phyloP scores from a whole-genome alignment of 2,329 filamentous ascomycete species.

The Davidsoniella australis region DNA sequence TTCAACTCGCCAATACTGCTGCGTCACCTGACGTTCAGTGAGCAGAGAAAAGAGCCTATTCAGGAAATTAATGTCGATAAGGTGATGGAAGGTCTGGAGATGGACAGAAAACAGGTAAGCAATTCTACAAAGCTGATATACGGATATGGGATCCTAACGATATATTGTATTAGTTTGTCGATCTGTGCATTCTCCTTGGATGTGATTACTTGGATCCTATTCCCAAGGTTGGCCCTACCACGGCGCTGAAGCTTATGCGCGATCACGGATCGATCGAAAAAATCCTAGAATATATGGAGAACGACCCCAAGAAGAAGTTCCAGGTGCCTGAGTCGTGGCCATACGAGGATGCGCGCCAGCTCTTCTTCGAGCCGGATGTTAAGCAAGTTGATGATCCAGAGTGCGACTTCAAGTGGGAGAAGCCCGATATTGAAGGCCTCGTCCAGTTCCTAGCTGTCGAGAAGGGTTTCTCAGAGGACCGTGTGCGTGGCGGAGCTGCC shows the following conservation, averaged over 20 bases:
- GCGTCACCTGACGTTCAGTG: conserved; percentile 87
- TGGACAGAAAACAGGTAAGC: conserved; percentile 69
- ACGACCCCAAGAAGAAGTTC: conserved; percentile 63
- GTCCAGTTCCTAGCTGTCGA: conserved; percentile 81
- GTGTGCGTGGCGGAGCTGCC: conserved; percentile 62
- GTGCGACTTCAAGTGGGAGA: conserved; percentile 97
- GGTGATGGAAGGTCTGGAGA: conserved; percentile 69
- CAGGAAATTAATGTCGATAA: conserved; percentile 83
- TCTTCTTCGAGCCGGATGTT: conserved; percentile 88
- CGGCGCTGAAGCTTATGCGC: conserved; percentile 83
- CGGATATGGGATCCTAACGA: no score
- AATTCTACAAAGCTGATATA: not conserved
- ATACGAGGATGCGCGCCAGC: conserved; percentile 72
- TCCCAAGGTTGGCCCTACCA: conserved; percentile 82
- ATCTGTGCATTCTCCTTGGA: conserved; percentile 90
- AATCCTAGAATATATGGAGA: conserved; percentile 64
- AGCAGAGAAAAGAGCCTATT: conserved; percentile 94
- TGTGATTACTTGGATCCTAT: conserved; percentile 97
- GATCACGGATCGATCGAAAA: conserved; percentile 80
- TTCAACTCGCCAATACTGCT: conserved; percentile 85
- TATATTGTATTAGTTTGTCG: conserved; percentile 55
- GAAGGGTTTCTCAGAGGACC: conserved; percentile 93
- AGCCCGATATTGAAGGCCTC: conserved; percentile 76
- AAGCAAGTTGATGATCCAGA: conserved; percentile 63
- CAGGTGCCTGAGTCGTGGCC: conserved; percentile 92